Evolutionary conservation across 2,329 filamentous ascomycete species (phyloP), one percentile per base, ranked within the genome.

Genomic region (Monosporascus sp.): DNA sequence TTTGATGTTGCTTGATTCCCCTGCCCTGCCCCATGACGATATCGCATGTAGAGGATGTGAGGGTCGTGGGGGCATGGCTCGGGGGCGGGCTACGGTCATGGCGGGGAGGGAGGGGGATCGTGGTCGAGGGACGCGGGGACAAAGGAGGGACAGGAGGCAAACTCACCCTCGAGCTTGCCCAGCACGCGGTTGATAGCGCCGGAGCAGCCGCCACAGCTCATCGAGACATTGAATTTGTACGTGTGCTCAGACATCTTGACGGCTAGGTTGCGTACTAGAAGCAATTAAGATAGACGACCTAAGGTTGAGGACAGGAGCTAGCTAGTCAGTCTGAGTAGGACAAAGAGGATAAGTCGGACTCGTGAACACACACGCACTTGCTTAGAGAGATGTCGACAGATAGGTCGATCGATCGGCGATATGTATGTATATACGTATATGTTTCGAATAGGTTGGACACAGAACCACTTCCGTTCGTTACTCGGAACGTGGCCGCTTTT

Each of bases 191-290:
- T 89, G 45, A 99, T 81, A 61, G 94, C 94, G 66, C 92, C 91
- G 46, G 92, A 97, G 85, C 94, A 99, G 71, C 94, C 94, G 69
- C 89, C 84, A 77, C 94, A 99, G 80, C 79, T 88, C 94, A 99
- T 99, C 73, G 78, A 80, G 72, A 97, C 84, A 74, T 92, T 86
- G 80, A 97, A 97, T 73, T 94, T 90, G 87, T 97, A 97, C 63
- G 84, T 89, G 79, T 96, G 90, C 61, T 87, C 84, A 55, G 85
- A 76, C 88, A 92, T 91, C 65, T 61, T 78, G 65, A 50, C 47
- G 45, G 25, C 49, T 27, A 53, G 22, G 31, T 39, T 48, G 47
- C 41, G 37, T 53, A 49, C 48, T n/a, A 37, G 39, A 49, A 50
- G 37, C 9, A 41, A 44, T 6, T 37, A 14, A 5, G 31, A 35